Evolutionary conservation across 2,329 filamentous ascomycete genomes (phyloP).

Genomic region (Colletotrichum caudatum): DNA sequence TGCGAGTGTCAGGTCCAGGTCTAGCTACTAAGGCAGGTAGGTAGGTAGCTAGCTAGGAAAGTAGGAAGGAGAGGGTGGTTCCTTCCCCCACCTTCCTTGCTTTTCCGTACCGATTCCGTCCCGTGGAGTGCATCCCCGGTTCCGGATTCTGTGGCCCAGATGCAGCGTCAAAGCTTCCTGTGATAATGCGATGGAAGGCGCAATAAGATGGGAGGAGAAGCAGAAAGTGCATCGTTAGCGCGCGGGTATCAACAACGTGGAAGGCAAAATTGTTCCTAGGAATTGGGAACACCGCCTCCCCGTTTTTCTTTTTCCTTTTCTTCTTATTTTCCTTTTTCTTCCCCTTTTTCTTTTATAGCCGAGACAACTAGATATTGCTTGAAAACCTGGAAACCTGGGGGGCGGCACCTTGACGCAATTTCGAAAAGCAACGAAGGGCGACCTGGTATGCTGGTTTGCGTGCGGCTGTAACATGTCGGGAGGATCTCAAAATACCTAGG

Average conservation of each 20-base stretch:
- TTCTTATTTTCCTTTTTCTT: too few relatives aligned
- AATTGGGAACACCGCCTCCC: neutral
- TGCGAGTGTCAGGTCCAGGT: neutral
- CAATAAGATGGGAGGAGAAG: neutral
- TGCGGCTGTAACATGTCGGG: neutral
- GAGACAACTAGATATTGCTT: neutral
- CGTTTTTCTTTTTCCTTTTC: too few relatives aligned
- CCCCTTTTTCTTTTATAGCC: too few relatives aligned
- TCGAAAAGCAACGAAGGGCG: neutral
- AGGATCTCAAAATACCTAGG: neutral
- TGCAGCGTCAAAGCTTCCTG: slow-evolving; percentile 32
- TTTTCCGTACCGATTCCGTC: slow-evolving; percentile 7
- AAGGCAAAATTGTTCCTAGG: neutral
- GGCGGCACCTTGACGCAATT: neutral
- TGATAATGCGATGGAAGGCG: neutral
- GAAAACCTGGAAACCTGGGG: neutral
- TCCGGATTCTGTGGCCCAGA: slow-evolving; percentile 11
- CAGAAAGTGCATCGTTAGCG: neutral
- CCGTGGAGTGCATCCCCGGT: slow-evolving; percentile 26
- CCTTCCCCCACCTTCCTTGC: neutral
- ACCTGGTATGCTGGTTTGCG: neutral
- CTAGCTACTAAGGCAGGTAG: neutral
- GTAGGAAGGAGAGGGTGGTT: neutral
- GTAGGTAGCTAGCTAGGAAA: too few relatives aligned
- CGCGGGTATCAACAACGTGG: neutral